These are phyloP conservation scores for Annona squamosa DNA, from an alignment of 164 flowering plant species.

Conservation along the genomic window DNA sequence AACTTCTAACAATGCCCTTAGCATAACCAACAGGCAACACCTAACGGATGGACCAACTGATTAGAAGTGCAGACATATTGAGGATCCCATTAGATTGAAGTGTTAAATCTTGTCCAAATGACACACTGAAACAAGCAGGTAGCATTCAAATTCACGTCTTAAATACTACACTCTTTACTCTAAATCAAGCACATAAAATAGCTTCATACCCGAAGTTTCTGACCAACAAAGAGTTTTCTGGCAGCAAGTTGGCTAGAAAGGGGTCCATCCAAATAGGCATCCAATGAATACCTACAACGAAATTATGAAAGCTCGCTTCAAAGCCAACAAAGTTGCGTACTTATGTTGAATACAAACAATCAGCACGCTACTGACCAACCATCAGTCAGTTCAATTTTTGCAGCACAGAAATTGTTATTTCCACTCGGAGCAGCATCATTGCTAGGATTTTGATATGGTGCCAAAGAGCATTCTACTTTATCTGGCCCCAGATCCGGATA, in stretches of 20 bases:
- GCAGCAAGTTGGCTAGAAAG: slow-evolving; percentile 55
- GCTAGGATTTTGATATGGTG: slow-evolving; percentile 14
- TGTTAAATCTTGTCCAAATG: neutral
- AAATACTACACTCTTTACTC: neutral
- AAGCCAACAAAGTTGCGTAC: neutral
- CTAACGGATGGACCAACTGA: neutral
- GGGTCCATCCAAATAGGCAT: slow-evolving; percentile 60
- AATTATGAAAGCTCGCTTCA: neutral
- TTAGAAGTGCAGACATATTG: neutral
- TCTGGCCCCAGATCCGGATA: slow-evolving; percentile 10
- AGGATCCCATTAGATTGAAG: neutral
- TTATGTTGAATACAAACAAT: neutral
- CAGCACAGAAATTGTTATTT: slow-evolving; percentile 14
- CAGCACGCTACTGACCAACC: slow-evolving; percentile 70
- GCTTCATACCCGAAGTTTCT: slow-evolving; percentile 77
- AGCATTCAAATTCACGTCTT: neutral
- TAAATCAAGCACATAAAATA: slow-evolving; percentile 1
- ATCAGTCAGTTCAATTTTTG: slow-evolving; percentile 81
- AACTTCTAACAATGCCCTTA: neutral
- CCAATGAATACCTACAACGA: slow-evolving; percentile 67
- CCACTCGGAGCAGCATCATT: slow-evolving; percentile 12
- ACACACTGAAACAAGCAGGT: neutral
- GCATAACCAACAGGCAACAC: neutral
- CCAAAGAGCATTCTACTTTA: neutral
- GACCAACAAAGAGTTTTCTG: slow-evolving; percentile 79